Base-by-base conservation (phyloP, 129 eudicot genomes). In the carrot (Daucus carota) region DNA sequence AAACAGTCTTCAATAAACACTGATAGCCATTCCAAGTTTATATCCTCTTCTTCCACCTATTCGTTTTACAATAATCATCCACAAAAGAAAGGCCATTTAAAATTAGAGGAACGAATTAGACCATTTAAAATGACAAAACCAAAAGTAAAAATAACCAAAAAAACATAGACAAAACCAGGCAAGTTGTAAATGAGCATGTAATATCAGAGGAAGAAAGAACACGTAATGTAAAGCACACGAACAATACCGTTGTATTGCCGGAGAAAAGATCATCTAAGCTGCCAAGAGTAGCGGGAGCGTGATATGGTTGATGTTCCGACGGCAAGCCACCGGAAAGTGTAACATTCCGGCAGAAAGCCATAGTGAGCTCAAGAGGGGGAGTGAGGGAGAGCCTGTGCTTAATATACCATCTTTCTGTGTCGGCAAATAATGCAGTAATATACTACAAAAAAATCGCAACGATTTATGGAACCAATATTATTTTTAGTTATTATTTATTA, bases 1-100 rank as follows among this genome's bases (percentile, higher is more conserved):
- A 85, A 85, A 50, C 89, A 88, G 63, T 88, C 92, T 72, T 88
- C 92, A 76, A 88, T 85, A 71, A 85, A 88, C 32, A 80, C 75
- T 26, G 92, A 88, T 22, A 88, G 82, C 92, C 92, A 88, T 70
- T 88, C 89, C 75, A 85, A 80, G 80, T 80, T 75, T 6, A 85
- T 76, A 69, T 87, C 91, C 40, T 63, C 80, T 77, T 78, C 92
- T 87, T 88, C 77, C 70, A 71, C 71, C 79, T 12, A 66, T 45
- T 66, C 22, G 29, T 66, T 43, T 77, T 76, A 26, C 45, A 43
- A 75, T 46, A 24, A 24, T 7, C 24, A n/a, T 18, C 8, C n/a
- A n/a, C n/a, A n/a, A n/a, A 74, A 22, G 2, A 0, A 52, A 22
- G 8, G n/a, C n/a, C n/a, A n/a, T n/a, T n/a, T n/a, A n/a, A n/a